Conservation (phyloP, 1,139 yeast species). For the Diutina scorzettiae region DNA sequence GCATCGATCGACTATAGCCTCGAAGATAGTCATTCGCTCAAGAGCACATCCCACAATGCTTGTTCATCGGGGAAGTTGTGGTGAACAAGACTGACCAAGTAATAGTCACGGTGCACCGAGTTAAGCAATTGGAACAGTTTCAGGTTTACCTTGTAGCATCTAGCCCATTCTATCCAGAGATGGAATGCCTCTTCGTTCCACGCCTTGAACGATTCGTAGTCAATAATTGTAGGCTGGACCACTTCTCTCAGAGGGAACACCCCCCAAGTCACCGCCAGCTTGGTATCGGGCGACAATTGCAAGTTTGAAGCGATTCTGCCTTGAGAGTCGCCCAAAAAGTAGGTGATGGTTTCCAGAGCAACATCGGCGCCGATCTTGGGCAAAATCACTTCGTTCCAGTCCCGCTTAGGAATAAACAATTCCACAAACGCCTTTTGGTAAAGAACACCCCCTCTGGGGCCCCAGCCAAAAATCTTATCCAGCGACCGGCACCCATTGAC, state of each 20-base stretch:
- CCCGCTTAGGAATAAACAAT: constrained; percentile 11
- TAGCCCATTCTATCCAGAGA: constrained; percentile 88
- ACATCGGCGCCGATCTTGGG: constrained; percentile 38
- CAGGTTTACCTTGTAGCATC: constrained; percentile 51
- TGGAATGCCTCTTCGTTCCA: constrained; percentile 93
- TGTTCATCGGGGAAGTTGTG: constrained; percentile 70
- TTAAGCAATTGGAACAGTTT: constrained; percentile 50
- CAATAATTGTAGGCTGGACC: constrained; percentile 79
- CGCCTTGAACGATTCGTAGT: constrained; percentile 77
- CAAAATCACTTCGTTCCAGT: constrained; percentile 49
- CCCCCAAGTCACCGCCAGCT: constrained; percentile 92
- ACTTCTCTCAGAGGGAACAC: constrained; percentile 82
- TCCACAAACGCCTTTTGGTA: constrained; percentile 12
- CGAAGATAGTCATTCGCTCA: constrained; percentile 13
- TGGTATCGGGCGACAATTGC: constrained; percentile 20
- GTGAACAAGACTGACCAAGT: constrained; percentile 72
- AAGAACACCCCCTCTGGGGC: constrained; percentile 10
- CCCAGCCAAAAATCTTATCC: constrained; percentile 89
- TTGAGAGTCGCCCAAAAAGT: constrained; percentile 54
- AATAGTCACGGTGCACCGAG: constrained; percentile 47
- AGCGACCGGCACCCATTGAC: constrained; percentile 63
- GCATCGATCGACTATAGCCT: constrained; percentile 1
- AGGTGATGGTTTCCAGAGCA: constrained; percentile 39
- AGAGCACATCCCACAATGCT: constrained; percentile 65
- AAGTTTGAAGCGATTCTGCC: constrained; percentile 54